Evolutionary conservation across 2,329 filamentous ascomycete genomes (phyloP), one percentile per base, ranked within the genome.

Genomic region (Escovopsis sp.): DNA sequence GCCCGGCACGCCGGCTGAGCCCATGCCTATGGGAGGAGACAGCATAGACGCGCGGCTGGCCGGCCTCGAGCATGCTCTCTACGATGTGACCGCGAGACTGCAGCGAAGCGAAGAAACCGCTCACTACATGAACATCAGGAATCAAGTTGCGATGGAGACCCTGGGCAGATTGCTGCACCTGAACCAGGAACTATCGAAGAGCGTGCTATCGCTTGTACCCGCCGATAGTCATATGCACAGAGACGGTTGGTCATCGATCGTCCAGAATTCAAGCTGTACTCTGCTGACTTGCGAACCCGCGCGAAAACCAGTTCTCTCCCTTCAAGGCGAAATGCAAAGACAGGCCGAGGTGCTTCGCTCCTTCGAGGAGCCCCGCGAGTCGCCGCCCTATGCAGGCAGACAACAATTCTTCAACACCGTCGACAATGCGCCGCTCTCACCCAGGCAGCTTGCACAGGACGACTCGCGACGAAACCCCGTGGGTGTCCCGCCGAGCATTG

Each of bases 81-180:
- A 84, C 58, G 89, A 94, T 46, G 69, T 94, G 55, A 80, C 80
- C 57, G 66, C 71, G 36, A 76, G 87, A 48, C 67, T 96, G 44
- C 73, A 82, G 53, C 78, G 88, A 45, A 83, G 82, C 47, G 91
- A 96, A 58, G 89, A 96, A 55, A 80, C 74, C 39, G 80, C 85
- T 43, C 76, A 85, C 41, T 79, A 81, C 51, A 73, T 95, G 63
- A 84, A 82, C 52, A 69, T 83, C 48, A 89, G 82, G 61, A 87
- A 86, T 56, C 83, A 91, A 55, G 73, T 80, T 12, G 73, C 93
- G 53, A 77, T 86, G 56, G 89, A 96, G 44, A 82, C 83, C 18
- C 71, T 96, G 52, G 70, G 75, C 48, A 80, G 84, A 5, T 54
- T 79, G 43, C 62, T 73, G 34, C 68, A 91, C 64, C 85, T 87